A percentile compares a stretch with the other conserved stretches of the same genome.
phyloP scores from a whole-genome alignment of 208 protist genomes.

The Trypanosoma caninum region DNA sequence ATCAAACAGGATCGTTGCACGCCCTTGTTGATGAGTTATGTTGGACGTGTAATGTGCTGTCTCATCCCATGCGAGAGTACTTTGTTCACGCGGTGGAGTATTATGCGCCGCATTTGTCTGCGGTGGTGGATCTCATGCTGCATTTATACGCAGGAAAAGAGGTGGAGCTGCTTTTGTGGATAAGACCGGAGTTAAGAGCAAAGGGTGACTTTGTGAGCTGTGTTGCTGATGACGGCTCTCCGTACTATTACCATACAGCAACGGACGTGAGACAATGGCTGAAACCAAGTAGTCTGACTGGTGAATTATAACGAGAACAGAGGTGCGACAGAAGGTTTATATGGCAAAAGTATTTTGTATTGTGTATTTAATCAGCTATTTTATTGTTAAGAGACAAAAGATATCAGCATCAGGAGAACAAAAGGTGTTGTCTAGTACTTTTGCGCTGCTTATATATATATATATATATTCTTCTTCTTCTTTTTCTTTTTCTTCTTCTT shows the following conservation, averaged over 20 bases:
- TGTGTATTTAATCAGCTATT: neutral
- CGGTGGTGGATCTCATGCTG: slow-evolving; percentile 24
- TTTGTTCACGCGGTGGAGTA: slow-evolving; percentile 10
- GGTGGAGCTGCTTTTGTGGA: slow-evolving; percentile 20
- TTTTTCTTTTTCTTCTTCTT: neutral
- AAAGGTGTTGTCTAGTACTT: too few relatives aligned
- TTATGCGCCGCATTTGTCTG: slow-evolving; percentile 22
- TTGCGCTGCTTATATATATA: neutral
- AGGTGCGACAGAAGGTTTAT: neutral
- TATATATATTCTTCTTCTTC: neutral
- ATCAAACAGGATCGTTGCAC: slow-evolving; percentile 3
- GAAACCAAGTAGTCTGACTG: too few relatives aligned
- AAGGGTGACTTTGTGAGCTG: slow-evolving; percentile 3
- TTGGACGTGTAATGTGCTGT: neutral
- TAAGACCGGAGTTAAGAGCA: slow-evolving; percentile 4
- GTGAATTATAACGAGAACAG: too few relatives aligned
- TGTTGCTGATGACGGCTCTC: neutral
- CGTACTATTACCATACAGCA: slow-evolving; percentile 24
- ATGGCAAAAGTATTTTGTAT: neutral
- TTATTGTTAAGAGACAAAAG: too few relatives aligned
- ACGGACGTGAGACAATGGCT: slow-evolving; percentile 22
- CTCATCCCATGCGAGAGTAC: slow-evolving; percentile 19
- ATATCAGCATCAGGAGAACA: too few relatives aligned
- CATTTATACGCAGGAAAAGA: slow-evolving; percentile 18
- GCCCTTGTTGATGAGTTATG: slow-evolving; percentile 21